Evolutionary conservation across 2,329 filamentous ascomycete species (phyloP).

Genomic region (Cytospora schulzeri): DNA sequence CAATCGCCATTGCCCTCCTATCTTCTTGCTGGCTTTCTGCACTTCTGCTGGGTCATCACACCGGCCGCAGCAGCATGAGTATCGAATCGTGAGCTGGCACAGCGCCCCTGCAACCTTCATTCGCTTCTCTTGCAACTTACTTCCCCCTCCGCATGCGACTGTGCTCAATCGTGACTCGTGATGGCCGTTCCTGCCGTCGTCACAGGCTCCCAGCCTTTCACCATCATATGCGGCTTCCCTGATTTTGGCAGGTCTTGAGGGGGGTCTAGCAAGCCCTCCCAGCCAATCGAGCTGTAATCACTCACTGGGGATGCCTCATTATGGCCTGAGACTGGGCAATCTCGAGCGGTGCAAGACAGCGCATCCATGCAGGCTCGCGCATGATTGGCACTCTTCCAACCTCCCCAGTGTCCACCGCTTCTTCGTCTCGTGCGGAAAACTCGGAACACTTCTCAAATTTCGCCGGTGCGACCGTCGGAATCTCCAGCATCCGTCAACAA

Average conservation of each 20-base stretch:
- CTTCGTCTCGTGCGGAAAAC: conserved; percentile 20
- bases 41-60: conserved; percentile 44
- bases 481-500: background rate
- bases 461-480: background rate
- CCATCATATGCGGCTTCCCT: conserved; percentile 38
- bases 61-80: conserved; percentile 40
- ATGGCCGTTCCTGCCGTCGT: conserved; percentile 36
- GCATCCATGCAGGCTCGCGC: conserved; percentile 40
- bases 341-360: conserved; percentile 46
- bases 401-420: conserved; percentile 10
- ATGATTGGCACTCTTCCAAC: conserved; percentile 17
- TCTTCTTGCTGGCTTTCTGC: conserved; percentile 23
- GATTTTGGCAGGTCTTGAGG: conserved; percentile 42
- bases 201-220: conserved; percentile 26
- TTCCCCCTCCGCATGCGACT: conserved; percentile 1
- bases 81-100: conserved; percentile 50
- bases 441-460: conserved; percentile 15
- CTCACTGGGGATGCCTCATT: conserved; percentile 11
- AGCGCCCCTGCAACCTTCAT: conserved; percentile 42
- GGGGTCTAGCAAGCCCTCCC: conserved; percentile 38
- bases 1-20: conserved; percentile 27
- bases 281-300: conserved; percentile 48
- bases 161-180: background rate
- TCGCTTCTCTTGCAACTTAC: conserved; percentile 35
- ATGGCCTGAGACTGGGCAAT: conserved; percentile 17